Percentiles rank a stretch among this genome's conserved stretches.
These are phyloP conservation scores for Fusarium dlaminii DNA, from an alignment of 2,329 filamentous ascomycete genomes.

Conservation along the genomic window DNA sequence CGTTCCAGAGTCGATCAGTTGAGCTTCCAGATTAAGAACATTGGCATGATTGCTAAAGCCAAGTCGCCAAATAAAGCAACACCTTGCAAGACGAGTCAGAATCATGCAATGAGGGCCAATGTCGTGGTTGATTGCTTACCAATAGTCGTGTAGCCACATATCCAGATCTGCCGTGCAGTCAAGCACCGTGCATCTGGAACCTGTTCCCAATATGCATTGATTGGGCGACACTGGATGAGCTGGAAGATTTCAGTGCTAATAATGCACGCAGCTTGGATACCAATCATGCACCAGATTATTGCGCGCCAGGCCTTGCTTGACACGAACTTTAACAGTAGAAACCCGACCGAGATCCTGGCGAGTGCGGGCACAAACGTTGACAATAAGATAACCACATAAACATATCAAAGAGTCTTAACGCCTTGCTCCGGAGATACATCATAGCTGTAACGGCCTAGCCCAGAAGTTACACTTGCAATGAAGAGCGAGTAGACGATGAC, in stretches of 20 bases:
- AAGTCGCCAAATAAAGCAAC: background rate
- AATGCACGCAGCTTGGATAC: background rate
- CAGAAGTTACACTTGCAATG: background rate
- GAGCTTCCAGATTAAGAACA: background rate
- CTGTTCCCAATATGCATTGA: background rate
- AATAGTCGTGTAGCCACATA: background rate
- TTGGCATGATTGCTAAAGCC: background rate
- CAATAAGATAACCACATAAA: background rate
- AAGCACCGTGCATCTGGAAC: background rate
- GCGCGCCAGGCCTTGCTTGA: background rate
- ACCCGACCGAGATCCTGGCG: background rate
- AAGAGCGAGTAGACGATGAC: background rate
- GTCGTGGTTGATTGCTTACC: background rate
- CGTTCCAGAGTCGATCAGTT: background rate
- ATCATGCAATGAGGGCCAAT: background rate
- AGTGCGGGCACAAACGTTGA: background rate
- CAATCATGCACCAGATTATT: background rate
- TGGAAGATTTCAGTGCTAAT: background rate
- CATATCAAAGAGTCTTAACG: background rate
- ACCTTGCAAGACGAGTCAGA: background rate
- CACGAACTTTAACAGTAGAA: background rate
- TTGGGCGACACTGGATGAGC: background rate
- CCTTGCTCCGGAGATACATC: background rate
- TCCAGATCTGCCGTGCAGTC: background rate
- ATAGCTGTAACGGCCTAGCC: background rate